These are phyloP conservation scores for Hirschfeldia incana DNA, from an alignment of 345 rosid genomes.

Conservation along the genomic window DNA sequence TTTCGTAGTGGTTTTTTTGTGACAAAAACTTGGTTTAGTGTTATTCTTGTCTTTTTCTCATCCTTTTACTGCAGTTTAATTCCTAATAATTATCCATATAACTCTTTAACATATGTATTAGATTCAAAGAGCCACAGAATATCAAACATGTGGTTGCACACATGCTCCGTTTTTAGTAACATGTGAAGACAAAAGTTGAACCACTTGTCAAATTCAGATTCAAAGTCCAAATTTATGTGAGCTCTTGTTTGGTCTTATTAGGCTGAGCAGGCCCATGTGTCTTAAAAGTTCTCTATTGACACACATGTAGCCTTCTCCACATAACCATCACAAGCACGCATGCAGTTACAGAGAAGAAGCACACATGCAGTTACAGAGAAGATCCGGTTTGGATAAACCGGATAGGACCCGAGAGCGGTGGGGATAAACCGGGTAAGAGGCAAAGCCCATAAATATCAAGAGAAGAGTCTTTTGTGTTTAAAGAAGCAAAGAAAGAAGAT, in stretches of 20 bases:
- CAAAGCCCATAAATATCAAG: conserved; percentile 18
- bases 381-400: conserved; percentile 8
- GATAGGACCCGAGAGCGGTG: conserved; percentile 15
- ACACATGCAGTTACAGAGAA: conserved; percentile 14
- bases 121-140: conserved; percentile 4
- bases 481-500: conserved; percentile 38
- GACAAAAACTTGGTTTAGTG: too few relatives aligned
- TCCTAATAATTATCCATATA: background rate
- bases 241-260: conserved; percentile 23
- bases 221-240: conserved; percentile 14
- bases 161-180: background rate
- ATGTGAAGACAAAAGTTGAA: background rate
- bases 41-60: too few relatives aligned
- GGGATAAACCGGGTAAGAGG: conserved; percentile 2
- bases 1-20: too few relatives aligned
- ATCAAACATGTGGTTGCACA: background rate
- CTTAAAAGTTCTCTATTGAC: background rate
- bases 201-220: background rate
- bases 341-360: conserved; percentile 3
- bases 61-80: too few relatives aligned
- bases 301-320: conserved; percentile 29
- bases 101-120: background rate
- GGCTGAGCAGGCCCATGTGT: conserved; percentile 19
- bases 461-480: conserved; percentile 11
- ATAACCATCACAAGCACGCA: conserved; percentile 7